A percentile compares a stretch with the other conserved stretches of the same genome.
phyloP scores from a whole-genome alignment of 2,329 filamentous ascomycete genomes.

The Ascosphaera aggregata region DNA sequence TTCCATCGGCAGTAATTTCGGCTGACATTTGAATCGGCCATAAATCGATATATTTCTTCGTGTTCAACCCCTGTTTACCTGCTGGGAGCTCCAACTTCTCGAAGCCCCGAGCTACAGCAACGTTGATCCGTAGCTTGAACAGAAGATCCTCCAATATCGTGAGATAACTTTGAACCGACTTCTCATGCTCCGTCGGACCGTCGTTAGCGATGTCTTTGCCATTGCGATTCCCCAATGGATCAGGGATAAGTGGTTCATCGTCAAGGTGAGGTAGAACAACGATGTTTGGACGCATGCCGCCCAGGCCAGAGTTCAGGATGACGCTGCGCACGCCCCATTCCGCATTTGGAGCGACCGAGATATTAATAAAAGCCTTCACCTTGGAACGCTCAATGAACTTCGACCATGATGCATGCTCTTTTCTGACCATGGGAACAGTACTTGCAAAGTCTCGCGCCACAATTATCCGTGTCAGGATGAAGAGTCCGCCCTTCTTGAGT shows the following conservation, averaged over 20 bases:
- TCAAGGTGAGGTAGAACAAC: slow-evolving; percentile 33
- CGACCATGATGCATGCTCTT: slow-evolving; percentile 63
- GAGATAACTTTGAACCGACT: slow-evolving; percentile 50
- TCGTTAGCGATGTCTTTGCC: too few species aligned
- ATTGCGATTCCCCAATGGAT: neutral
- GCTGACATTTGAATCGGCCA: slow-evolving; percentile 93
- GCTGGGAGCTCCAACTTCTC: slow-evolving; percentile 50
- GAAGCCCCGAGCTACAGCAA: slow-evolving; percentile 66
- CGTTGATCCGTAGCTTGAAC: slow-evolving; percentile 56
- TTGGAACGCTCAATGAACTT: slow-evolving; percentile 69
- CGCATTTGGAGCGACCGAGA: slow-evolving; percentile 58
- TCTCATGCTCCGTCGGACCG: slow-evolving; percentile 34
- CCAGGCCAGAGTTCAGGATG: slow-evolving; percentile 56
- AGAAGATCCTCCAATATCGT: slow-evolving; percentile 66
- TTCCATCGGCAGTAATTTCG: slow-evolving; percentile 42
- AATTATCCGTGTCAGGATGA: slow-evolving; percentile 71
- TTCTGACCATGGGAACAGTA: slow-evolving; percentile 57
- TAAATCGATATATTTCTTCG: slow-evolving; percentile 61
- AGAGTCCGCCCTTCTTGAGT: slow-evolving; percentile 65
- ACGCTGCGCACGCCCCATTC: slow-evolving; percentile 73
- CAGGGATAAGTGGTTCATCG: neutral
- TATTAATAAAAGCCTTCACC: slow-evolving; percentile 76
- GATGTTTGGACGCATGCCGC: slow-evolving; percentile 77
- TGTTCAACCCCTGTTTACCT: slow-evolving; percentile 26
- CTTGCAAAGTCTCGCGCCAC: slow-evolving; percentile 61